Percentiles rank a stretch among this genome's conserved stretches.
Evolutionary conservation across 2,329 filamentous ascomycete genomes (phyloP).

Genomic region (Ceratocystis variospora): DNA sequence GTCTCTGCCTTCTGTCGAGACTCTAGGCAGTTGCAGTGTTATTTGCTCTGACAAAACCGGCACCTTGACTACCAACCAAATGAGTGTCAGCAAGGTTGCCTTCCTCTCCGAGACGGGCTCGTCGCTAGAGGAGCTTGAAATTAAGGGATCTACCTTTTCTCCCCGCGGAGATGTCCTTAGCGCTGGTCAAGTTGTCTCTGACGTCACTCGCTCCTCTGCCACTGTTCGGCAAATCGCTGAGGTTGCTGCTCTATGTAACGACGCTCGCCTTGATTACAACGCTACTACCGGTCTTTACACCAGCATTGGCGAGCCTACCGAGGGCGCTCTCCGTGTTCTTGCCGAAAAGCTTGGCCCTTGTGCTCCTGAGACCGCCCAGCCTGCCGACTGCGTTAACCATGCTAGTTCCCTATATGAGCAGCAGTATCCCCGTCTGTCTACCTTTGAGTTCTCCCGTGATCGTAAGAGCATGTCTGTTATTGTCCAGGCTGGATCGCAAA

Average conservation of each 20-base stretch:
- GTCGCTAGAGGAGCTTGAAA: constrained; percentile 69
- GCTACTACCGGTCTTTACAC: constrained; percentile 57
- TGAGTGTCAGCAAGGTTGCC: constrained; percentile 92
- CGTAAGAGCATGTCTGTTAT: constrained; percentile 99
- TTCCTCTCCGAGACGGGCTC: constrained; percentile 62
- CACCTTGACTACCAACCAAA: constrained; percentile 95
- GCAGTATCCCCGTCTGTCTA: constrained; percentile 60
- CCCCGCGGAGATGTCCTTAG: constrained; percentile 62
- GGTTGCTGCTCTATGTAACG: constrained; percentile 72
- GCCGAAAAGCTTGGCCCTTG: constrained; percentile 90
- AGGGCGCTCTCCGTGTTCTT: constrained; percentile 79
- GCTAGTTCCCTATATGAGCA: constrained; percentile 77
- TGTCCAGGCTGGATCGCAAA: constrained; percentile 52
- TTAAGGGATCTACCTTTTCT: constrained; percentile 85
- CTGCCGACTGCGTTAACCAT: constrained; percentile 59
- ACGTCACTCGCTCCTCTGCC: constrained; percentile 55
- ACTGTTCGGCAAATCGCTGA: constrained; percentile 68
- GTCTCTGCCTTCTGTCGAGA: constrained; percentile 92
- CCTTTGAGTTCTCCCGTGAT: constrained; percentile 93
- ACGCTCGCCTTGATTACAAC: constrained; percentile 72
- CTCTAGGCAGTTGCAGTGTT: constrained; percentile 94
- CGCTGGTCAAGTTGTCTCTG: constrained; percentile 52
- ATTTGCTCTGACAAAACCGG: constrained; percentile 99
- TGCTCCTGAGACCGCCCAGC: constrained; percentile 40
- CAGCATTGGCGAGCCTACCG: constrained; percentile 85